These are phyloP conservation scores for Fusarium luffae DNA, from an alignment of 2,329 filamentous ascomycete species.

Conservation along the genomic window DNA sequence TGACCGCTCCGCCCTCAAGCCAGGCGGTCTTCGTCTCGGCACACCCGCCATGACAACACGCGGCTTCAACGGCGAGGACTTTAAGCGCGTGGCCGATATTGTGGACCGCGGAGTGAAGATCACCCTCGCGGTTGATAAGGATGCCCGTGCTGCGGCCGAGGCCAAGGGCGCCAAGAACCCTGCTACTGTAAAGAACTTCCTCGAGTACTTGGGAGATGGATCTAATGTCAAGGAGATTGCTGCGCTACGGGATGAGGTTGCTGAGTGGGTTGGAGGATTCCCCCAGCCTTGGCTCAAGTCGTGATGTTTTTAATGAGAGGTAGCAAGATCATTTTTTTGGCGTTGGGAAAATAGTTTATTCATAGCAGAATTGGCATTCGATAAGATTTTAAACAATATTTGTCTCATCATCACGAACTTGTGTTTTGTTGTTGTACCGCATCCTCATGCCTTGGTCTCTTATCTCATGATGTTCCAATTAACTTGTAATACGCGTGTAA, in stretches of 20 bases:
- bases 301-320: conserved; percentile 27
- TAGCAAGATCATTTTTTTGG: conserved; percentile 14
- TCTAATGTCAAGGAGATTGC: conserved; percentile 73
- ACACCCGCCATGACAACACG: conserved; percentile 96
- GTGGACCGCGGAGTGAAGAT: conserved; percentile 83
- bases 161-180: conserved; percentile 72
- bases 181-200: conserved; percentile 71
- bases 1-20: conserved; percentile 89
- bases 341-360: conserved; percentile 25
- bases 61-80: conserved; percentile 85
- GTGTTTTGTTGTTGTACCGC: neutral
- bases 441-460: neutral
- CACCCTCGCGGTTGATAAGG: conserved; percentile 76
- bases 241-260: conserved; percentile 74
- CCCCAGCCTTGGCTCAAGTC: conserved; percentile 47
- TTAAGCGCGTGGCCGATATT: conserved; percentile 82
- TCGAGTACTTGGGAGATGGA: conserved; percentile 73
- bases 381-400: neutral
- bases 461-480: conserved; percentile 18
- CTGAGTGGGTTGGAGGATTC: conserved; percentile 72
- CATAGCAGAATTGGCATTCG: conserved; percentile 6
- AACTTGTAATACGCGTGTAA: neutral
- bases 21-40: conserved; percentile 89
- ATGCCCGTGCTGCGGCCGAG: conserved; percentile 72
- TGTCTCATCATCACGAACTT: neutral